phyloP scores from a whole-genome alignment of 352 stramenopile species.

The Phytophthora quininea region DNA sequence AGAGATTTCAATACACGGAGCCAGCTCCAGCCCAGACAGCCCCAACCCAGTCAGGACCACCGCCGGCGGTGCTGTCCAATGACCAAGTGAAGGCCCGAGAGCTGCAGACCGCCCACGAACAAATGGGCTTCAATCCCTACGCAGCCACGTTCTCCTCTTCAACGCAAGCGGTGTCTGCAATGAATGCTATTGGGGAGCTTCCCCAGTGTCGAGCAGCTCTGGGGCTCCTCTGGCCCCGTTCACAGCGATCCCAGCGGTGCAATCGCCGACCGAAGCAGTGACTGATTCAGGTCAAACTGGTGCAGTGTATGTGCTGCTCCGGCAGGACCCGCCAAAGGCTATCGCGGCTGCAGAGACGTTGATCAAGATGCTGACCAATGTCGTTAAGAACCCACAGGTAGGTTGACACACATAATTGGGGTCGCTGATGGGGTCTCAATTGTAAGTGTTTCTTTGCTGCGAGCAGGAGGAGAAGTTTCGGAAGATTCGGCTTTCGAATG shows the following conservation, averaged over 20 bases:
- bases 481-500: constrained; percentile 65
- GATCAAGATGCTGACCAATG: constrained; percentile 75
- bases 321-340: constrained; percentile 51
- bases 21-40: constrained; percentile 16
- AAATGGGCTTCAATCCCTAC: constrained; percentile 82
- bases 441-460: background rate
- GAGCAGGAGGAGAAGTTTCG: constrained; percentile 76
- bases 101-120: constrained; percentile 52
- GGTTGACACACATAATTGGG: background rate
- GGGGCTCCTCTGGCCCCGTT: constrained; percentile 29
- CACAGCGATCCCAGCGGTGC: constrained; percentile 15
- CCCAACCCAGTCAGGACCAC: constrained; percentile 1
- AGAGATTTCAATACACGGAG: constrained; percentile 40
- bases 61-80: constrained; percentile 49
- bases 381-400: constrained; percentile 67
- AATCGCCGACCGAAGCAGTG: background rate
- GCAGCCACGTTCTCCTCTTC: constrained; percentile 70
- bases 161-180: constrained; percentile 53
- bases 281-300: constrained; percentile 22
- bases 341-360: constrained; percentile 68
- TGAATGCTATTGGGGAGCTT: constrained; percentile 52
- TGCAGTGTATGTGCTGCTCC: constrained; percentile 69
- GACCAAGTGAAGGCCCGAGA: constrained; percentile 73
- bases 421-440: background rate
- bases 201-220: background rate